Conservation (phyloP, 192 early-diverging fungal genomes). For the Funneliformis mosseae region DNA sequence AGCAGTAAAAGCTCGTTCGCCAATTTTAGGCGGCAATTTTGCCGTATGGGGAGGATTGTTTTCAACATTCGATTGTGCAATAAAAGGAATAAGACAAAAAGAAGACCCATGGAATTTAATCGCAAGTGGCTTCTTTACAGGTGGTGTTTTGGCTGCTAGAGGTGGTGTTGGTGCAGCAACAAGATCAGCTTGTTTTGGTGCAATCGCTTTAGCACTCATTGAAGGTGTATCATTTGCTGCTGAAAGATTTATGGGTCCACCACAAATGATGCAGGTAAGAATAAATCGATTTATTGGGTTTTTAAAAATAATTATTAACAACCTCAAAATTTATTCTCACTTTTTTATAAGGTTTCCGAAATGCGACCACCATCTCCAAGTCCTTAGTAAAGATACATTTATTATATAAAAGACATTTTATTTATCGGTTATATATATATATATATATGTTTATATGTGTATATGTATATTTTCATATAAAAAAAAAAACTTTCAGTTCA, state of each 20-base stretch:
- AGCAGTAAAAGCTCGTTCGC: conserved; percentile 91
- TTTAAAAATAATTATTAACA: background rate
- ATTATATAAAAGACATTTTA: background rate
- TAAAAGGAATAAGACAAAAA: conserved; percentile 93
- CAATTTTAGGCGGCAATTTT: conserved; percentile 97
- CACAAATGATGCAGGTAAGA: conserved; percentile 42
- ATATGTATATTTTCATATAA: too few species aligned
- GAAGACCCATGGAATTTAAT: conserved; percentile 99
- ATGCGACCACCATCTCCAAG: background rate
- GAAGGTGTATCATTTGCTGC: conserved; percentile 76
- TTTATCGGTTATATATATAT: too few species aligned
- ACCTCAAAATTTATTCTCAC: background rate
- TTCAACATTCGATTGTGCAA: conserved; percentile 93
- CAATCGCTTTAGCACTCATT: conserved; percentile 89
- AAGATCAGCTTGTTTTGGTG: conserved; percentile 90
- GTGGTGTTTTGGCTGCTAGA: conserved; percentile 92
- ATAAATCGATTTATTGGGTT: background rate
- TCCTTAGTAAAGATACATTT: background rate
- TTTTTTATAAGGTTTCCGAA: background rate
- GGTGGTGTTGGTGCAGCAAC: conserved; percentile 72
- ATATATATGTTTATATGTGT: too few species aligned
- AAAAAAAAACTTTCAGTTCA: too few species aligned
- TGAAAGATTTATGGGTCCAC: conserved; percentile 36
- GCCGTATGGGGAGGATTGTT: conserved; percentile 99
- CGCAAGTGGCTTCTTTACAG: conserved; percentile 89